Evolutionary conservation across 2,329 filamentous ascomycete species (phyloP), one percentile per base, ranked within the genome.

Genomic region (Botrytis porri): DNA sequence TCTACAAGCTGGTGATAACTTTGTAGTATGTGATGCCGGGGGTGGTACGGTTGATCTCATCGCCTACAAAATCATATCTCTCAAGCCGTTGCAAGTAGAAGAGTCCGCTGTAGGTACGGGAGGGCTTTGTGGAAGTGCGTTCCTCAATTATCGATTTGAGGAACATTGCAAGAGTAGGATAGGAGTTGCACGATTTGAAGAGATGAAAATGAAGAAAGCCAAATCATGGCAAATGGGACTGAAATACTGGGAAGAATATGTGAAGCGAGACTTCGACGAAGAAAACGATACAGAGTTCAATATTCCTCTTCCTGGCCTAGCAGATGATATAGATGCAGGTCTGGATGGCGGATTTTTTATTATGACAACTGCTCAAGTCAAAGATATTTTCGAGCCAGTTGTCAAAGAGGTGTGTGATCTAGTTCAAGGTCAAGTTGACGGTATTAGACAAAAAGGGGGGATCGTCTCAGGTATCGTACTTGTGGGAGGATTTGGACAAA

Each of bases 151-250:
- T 78, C 84, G 92, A 1, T 95, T 95, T 77, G 92, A 94, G 80
- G 93, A 94, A 78, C 89, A 94, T 78, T 90, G 95, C 54, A 87
- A 88, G 77, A 84, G 82, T 71, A 87, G 92, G 1, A 87, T 95
- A 16, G 93, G 93, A 1, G 85, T 86, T 54, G 87, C 87, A 48
- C 84, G 87, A 5, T 94, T 94, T 79, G 88, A 91, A 43, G 88
- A 90, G 82, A 94, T 95, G 90, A 92, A 92, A 80, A 81, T 88
- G 70, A 93, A 92, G 82, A 94, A 94, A 81, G 88, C 87, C 4
- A 94, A 93, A 82, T 93, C 90, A 1, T 95, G 92, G 92, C 92
- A 91, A 80, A 91, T 91, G 89, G 93, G 90, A 2, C 84, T 95
- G 69, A 88, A 89, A 72, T 94, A 94, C 79, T 95, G 94, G 81